Conservation (phyloP, 1,284 basidiomycete species). For the Boletellus dicymbophilus region DNA sequence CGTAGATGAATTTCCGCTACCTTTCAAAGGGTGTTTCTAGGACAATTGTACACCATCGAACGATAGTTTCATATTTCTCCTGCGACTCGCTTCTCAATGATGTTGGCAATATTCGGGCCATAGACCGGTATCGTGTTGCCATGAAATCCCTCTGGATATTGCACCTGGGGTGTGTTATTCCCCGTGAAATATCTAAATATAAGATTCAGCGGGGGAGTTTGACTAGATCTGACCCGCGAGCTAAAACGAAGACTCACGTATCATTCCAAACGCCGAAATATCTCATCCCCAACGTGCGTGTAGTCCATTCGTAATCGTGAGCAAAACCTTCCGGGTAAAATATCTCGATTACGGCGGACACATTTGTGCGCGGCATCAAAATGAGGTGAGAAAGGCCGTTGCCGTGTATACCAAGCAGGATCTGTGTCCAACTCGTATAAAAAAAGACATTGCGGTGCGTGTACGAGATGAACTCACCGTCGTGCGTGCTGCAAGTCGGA, state of each 20-base stretch:
- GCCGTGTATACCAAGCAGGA: slow-evolving; percentile 79
- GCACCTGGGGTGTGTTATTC: slow-evolving; percentile 58
- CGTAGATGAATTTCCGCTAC: too few relatives aligned
- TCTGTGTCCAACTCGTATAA: slow-evolving; percentile 38
- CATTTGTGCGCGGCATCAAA: slow-evolving; percentile 70
- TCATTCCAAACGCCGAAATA: slow-evolving; percentile 81
- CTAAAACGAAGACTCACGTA: slow-evolving; percentile 48
- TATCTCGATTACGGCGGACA: slow-evolving; percentile 78
- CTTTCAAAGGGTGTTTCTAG: too few relatives aligned
- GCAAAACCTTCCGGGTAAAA: slow-evolving; percentile 80
- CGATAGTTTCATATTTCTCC: slow-evolving; percentile 32
- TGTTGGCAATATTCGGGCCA: slow-evolving; percentile 50
- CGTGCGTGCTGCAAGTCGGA: slow-evolving; percentile 60
- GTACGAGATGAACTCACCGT: slow-evolving; percentile 46
- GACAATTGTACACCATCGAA: too few relatives aligned
- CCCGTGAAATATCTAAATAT: slow-evolving; percentile 44
- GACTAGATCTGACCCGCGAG: background rate
- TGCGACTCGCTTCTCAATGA: slow-evolving; percentile 61
- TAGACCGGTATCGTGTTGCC: slow-evolving; percentile 68
- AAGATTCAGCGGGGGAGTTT: background rate
- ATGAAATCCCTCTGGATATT: slow-evolving; percentile 80
- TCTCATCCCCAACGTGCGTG: slow-evolving; percentile 69
- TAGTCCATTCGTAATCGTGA: slow-evolving; percentile 79
- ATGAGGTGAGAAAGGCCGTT: slow-evolving; percentile 80
- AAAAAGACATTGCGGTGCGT: background rate